These are phyloP conservation scores for Peterozyma toletana DNA, from an alignment of 805 yeast genomes.

Conservation along the genomic window DNA sequence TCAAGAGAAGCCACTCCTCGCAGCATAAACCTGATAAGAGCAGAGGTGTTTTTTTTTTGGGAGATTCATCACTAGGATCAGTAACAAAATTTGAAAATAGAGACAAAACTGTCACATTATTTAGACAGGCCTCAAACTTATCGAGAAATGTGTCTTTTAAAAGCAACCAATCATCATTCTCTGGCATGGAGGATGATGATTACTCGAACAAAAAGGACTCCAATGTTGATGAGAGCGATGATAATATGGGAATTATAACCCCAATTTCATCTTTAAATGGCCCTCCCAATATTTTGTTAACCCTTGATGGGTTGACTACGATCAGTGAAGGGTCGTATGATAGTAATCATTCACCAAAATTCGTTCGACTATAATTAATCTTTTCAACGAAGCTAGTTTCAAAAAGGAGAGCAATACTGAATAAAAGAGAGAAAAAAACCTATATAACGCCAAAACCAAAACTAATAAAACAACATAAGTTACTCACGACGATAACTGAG, in stretches of 20 bases:
- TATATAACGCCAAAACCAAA: no score
- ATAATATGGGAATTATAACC: conserved; percentile 10
- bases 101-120: conserved; percentile 23
- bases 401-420: no score
- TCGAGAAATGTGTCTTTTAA: conserved; percentile 10
- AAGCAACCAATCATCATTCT: conserved; percentile 6
- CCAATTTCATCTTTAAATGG: conserved; percentile 11
- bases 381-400: no score
- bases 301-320: conserved; percentile 15
- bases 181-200: neutral
- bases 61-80: conserved; percentile 1
- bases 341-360: conserved; percentile 8
- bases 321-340: conserved; percentile 21
- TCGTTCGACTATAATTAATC: no score
- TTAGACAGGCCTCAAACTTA: conserved; percentile 12
- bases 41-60: neutral
- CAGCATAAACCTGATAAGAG: neutral
- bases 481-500: no score
- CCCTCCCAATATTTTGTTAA: conserved; percentile 3
- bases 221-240: conserved; percentile 6
- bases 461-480: no score
- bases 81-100: conserved; percentile 13
- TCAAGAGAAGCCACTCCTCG: neutral
- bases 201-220: conserved; percentile 1
- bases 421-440: no score